Percentiles rank a stretch among this genome's conserved stretches.
These are phyloP conservation scores for Cladosporium velox DNA, from an alignment of 2,329 filamentous ascomycete species.

Conservation along the genomic window DNA sequence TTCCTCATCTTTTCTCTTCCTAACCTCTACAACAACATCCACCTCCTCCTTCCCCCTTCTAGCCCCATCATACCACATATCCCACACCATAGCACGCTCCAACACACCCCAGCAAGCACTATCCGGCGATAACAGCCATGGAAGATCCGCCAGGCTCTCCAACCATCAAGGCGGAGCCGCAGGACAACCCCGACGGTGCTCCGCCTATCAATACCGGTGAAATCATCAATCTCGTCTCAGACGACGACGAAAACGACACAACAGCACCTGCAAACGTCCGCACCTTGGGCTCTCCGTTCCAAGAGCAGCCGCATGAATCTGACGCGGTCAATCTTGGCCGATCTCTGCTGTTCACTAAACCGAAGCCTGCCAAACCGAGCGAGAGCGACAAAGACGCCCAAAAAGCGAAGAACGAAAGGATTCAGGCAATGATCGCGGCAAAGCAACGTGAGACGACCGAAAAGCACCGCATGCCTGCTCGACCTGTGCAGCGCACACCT, in stretches of 20 bases:
- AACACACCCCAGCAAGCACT: neutral
- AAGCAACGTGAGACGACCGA: neutral
- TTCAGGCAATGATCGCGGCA: neutral
- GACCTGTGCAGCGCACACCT: neutral
- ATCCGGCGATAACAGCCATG: neutral
- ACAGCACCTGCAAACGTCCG: neutral
- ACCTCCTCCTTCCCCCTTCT: neutral
- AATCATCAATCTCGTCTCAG: conserved; percentile 5
- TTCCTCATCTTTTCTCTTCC: neutral
- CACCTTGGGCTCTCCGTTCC: neutral
- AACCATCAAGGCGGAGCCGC: conserved; percentile 5
- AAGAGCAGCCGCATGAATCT: neutral
- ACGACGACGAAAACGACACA: neutral
- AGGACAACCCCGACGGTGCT: neutral
- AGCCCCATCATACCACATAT: neutral
- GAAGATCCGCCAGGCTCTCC: neutral
- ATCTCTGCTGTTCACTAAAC: neutral
- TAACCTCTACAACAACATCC: neutral
- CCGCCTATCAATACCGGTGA: neutral
- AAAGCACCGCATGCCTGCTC: neutral
- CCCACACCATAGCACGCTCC: neutral
- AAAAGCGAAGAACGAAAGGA: neutral
- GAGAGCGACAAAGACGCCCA: neutral
- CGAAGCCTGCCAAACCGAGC: neutral
- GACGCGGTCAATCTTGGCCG: neutral